Evolutionary conservation across 352 stramenopile genomes (phyloP).

Genomic region (Blastocystis sp.): DNA sequence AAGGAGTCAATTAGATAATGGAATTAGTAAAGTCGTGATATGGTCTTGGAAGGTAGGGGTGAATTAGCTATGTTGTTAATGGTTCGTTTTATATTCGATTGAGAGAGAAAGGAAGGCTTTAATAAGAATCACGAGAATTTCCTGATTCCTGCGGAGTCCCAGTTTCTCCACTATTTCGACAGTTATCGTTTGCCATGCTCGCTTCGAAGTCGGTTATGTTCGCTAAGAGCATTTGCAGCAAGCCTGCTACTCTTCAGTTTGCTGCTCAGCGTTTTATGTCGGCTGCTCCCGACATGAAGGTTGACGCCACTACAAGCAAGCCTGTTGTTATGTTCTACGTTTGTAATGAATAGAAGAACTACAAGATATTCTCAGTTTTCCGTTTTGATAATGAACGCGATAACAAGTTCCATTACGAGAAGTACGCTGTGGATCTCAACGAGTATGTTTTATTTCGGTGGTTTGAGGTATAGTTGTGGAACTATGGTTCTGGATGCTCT

Average conservation of each 20-base stretch:
- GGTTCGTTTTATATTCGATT: not conserved
- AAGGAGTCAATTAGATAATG: too few species aligned
- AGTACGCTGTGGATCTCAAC: conserved; percentile 91
- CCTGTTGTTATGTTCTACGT: not conserved
- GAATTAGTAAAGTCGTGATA: too few species aligned
- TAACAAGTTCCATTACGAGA: conserved; percentile 83
- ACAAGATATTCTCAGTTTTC: conserved; percentile 85
- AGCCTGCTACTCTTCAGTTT: not conserved
- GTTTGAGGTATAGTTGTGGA: conserved; percentile 73
- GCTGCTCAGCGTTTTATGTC: conserved; percentile 38
- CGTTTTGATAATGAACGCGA: conserved; percentile 86
- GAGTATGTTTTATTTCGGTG: conserved; percentile 73
- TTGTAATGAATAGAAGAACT: conserved; percentile 76
- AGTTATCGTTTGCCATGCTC: conserved; percentile 32
- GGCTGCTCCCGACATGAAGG: conserved; percentile 28
- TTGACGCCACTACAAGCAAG: not conserved
- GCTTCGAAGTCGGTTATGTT: conserved; percentile 28
- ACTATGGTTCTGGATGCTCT: conserved; percentile 97
- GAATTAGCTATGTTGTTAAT: too few species aligned
- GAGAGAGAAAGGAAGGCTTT: not conserved
- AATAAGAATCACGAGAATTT: not conserved
- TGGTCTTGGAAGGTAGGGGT: too few species aligned
- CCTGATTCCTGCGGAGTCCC: not conserved
- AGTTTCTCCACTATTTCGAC: not conserved
- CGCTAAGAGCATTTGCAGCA: conserved; percentile 6